These are phyloP conservation scores for Fusarium protoensiforme DNA, from an alignment of 2,329 filamentous ascomycete genomes.

Conservation along the genomic window DNA sequence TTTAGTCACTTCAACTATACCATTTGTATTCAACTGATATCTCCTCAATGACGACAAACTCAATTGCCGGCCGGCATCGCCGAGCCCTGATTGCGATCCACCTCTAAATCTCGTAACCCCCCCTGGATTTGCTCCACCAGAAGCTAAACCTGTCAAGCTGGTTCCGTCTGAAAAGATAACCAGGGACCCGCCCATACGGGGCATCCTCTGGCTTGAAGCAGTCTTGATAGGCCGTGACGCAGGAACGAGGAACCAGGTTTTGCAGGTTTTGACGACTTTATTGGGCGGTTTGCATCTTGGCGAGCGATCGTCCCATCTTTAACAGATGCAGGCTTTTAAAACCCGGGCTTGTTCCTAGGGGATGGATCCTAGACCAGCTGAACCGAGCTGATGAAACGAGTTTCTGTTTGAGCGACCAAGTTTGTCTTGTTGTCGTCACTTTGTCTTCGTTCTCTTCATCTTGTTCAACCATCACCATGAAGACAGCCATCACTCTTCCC, in stretches of 20 bases:
- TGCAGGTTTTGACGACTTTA: not conserved
- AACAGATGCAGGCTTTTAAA: constrained; percentile 4
- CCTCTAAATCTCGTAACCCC: constrained; percentile 3
- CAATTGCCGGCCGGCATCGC: not conserved
- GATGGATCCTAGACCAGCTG: not conserved
- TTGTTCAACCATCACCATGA: constrained; percentile 4
- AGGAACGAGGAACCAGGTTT: constrained; percentile 11
- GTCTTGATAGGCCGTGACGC: constrained; percentile 9
- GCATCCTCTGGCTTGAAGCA: not conserved
- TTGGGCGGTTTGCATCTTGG: constrained; percentile 1
- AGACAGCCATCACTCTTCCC: not conserved
- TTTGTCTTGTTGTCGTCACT: not conserved
- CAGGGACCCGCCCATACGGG: constrained; percentile 2
- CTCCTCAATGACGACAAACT: not conserved
- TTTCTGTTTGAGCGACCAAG: not conserved
- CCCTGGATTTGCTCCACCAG: constrained; percentile 1
- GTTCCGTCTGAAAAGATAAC: not conserved
- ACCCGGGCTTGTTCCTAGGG: not conserved
- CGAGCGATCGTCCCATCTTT: constrained; percentile 10
- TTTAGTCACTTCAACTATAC: not conserved
- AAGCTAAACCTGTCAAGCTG: constrained; percentile 6
- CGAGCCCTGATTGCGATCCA: not conserved
- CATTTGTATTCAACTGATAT: not conserved
- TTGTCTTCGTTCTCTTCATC: not conserved
- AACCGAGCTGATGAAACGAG: not conserved